Percentiles rank a stretch among this genome's conserved stretches.
phyloP scores from a whole-genome alignment of 2,329 filamentous ascomycete species.

The Colletotrichum sublineola region DNA sequence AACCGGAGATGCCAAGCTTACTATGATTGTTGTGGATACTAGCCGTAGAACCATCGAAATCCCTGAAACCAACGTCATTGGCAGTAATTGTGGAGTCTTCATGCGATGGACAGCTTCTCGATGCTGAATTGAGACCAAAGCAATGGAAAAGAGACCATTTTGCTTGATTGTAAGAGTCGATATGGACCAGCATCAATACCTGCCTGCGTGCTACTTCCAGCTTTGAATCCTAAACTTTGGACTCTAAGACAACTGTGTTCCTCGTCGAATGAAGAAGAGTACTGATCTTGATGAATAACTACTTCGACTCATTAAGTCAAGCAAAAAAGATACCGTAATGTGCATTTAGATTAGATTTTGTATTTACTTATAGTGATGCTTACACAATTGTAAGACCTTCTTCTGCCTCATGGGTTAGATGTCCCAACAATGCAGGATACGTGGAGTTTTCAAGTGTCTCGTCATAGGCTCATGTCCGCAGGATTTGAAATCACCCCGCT shows the following conservation, averaged over 20 bases:
- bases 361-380: no score
- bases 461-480: neutral
- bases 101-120: no score
- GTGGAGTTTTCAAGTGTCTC: neutral
- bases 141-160: neutral
- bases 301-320: no score
- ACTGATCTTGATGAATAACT: no score
- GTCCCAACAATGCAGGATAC: neutral
- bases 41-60: slow-evolving; percentile 15
- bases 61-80: neutral
- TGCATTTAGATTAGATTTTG: no score
- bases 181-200: no score
- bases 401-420: neutral
- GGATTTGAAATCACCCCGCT: neutral
- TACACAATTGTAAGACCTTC: neutral
- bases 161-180: neutral
- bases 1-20: neutral
- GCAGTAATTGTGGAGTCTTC: neutral
- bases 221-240: no score
- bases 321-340: no score
- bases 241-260: no score
- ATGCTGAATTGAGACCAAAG: no score
- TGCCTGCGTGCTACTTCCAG: no score
- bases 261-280: no score
- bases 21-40: neutral